phyloP scores from a whole-genome alignment of 352 stramenopile genomes.

The Nothophytophthora sp. region DNA sequence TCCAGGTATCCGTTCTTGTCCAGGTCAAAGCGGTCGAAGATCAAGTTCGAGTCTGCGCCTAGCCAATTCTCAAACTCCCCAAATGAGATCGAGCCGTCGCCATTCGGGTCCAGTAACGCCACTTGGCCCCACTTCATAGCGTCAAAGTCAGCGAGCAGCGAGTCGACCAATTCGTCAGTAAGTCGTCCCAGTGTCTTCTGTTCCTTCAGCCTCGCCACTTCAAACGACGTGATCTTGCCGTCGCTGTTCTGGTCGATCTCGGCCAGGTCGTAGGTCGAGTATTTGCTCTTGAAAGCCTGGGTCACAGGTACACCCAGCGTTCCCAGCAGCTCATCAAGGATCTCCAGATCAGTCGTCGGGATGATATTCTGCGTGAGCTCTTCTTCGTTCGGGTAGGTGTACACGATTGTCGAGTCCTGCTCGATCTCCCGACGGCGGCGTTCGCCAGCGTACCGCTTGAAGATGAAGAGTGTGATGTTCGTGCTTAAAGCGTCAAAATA shows the following conservation, averaged over 20 bases:
- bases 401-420: constrained; percentile 29
- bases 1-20: constrained; percentile 87
- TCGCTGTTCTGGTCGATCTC: constrained; percentile 68
- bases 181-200: constrained; percentile 35
- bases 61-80: constrained; percentile 73
- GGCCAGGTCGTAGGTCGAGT: constrained; percentile 72
- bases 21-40: constrained; percentile 84
- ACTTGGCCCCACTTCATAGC: constrained; percentile 63
- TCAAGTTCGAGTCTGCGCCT: constrained; percentile 66
- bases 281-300: constrained; percentile 51
- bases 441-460: constrained; percentile 67
- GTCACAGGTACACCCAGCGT: constrained; percentile 69
- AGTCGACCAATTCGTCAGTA: constrained; percentile 33
- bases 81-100: constrained; percentile 62
- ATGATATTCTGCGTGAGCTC: constrained; percentile 41
- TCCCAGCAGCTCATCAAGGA: constrained; percentile 65
- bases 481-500: constrained; percentile 93
- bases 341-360: constrained; percentile 48
- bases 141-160: constrained; percentile 58
- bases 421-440: constrained; percentile 48
- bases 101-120: constrained; percentile 44
- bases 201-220: constrained; percentile 42
- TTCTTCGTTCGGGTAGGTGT: constrained; percentile 59
- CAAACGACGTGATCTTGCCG: constrained; percentile 69
- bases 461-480: constrained; percentile 92